These are phyloP conservation scores for Brassica napus DNA, from an alignment of 345 rosid species.

Conservation along the genomic window DNA sequence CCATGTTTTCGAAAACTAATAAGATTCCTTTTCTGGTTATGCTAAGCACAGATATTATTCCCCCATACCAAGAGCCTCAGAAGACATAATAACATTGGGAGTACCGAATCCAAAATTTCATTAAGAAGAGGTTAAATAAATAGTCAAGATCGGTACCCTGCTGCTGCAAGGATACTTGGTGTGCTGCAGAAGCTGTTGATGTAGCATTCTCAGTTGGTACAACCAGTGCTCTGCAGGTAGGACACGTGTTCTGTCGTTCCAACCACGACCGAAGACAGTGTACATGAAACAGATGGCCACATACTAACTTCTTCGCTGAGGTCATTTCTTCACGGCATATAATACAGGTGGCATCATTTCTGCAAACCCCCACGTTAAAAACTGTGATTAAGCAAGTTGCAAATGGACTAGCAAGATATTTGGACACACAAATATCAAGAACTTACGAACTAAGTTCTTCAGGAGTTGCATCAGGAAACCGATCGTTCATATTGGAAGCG, in stretches of 20 bases:
- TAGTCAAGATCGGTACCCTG: constrained; percentile 48
- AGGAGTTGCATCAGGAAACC: constrained; percentile 87
- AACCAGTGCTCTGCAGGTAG: constrained; percentile 91
- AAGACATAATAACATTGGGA: background rate
- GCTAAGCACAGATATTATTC: constrained; percentile 4
- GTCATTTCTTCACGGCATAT: constrained; percentile 99
- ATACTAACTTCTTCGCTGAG: constrained; percentile 79
- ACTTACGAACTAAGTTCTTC: constrained; percentile 88
- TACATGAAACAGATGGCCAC: constrained; percentile 96
- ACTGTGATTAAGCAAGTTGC: constrained; percentile 6
- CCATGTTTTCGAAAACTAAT: background rate
- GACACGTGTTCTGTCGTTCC: constrained; percentile 95
- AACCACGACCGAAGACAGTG: constrained; percentile 98
- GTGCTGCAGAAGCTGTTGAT: constrained; percentile 53
- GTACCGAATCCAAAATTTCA: background rate
- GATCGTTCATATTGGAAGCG: constrained; percentile 97
- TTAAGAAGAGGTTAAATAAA: background rate
- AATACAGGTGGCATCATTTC: constrained; percentile 92
- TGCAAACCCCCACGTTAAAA: constrained; percentile 47
- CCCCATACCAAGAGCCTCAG: constrained; percentile 8
- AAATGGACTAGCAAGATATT: background rate
- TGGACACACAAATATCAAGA: constrained; percentile 1
- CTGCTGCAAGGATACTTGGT: constrained; percentile 53
- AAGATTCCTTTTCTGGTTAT: background rate
- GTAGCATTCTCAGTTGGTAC: constrained; percentile 76